These are phyloP conservation scores for Craterostigma plantagineum DNA, from an alignment of 257 asterid species.

Conservation along the genomic window DNA sequence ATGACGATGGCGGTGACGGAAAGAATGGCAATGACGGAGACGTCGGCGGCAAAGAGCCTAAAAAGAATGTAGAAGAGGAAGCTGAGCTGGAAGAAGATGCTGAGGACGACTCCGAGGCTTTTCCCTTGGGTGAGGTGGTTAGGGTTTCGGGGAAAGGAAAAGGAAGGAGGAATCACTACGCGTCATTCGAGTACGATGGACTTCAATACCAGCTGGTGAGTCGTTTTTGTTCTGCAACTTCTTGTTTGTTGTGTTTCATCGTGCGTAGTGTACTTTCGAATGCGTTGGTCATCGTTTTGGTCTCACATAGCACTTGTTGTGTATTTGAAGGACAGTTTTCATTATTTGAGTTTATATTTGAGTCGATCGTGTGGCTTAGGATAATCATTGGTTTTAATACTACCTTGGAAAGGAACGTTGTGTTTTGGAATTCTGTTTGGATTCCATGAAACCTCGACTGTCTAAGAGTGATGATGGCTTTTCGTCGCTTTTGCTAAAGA, in stretches of 20 bases:
- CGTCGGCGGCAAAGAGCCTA: constrained; percentile 16
- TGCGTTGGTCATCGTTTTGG: not conserved
- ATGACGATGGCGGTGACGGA: constrained; percentile 16
- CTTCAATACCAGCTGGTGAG: constrained; percentile 63
- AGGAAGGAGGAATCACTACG: constrained; percentile 26
- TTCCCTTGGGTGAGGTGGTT: constrained; percentile 48
- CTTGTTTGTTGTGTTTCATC: constrained; percentile 5
- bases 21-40: constrained; percentile 20
- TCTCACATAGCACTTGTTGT: too few relatives aligned
- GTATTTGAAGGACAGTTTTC: too few relatives aligned
- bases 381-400: too few relatives aligned
- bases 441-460: too few relatives aligned
- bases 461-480: too few relatives aligned
- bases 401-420: too few relatives aligned
- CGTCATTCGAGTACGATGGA: constrained; percentile 59
- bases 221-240: not conserved
- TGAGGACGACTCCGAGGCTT: constrained; percentile 39
- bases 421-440: too few relatives aligned
- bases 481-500: too few relatives aligned
- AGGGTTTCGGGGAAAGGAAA: constrained; percentile 61
- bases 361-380: too few relatives aligned
- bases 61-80: constrained; percentile 14
- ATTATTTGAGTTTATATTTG: too few relatives aligned
- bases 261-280: not conserved
- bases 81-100: constrained; percentile 12